These are phyloP conservation scores for Metschnikowia lachancei DNA, from an alignment of 805 yeast genomes.

Conservation along the genomic window DNA sequence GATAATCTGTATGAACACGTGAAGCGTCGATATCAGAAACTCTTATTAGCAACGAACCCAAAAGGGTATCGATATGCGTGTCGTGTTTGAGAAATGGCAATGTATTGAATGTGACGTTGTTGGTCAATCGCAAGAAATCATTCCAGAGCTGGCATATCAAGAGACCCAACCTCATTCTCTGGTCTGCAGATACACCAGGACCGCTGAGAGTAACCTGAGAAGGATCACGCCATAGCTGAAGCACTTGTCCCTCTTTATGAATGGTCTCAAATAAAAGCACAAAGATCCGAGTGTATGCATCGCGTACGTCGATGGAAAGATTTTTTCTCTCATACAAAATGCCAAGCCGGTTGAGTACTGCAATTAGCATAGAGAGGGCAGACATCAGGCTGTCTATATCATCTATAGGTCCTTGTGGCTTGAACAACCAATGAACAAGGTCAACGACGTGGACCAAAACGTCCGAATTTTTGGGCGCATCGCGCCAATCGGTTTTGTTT, in stretches of 20 bases:
- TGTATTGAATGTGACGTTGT: conserved; percentile 27
- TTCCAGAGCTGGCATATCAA: conserved; percentile 36
- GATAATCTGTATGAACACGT: conserved; percentile 25
- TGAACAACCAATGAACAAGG: conserved; percentile 2
- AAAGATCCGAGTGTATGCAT: conserved; percentile 22
- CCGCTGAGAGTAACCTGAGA: conserved; percentile 22
- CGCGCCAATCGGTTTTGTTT: background rate
- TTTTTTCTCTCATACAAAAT: conserved; percentile 21
- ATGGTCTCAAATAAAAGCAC: conserved; percentile 21
- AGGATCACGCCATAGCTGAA: conserved; percentile 39
- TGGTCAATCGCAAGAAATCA: conserved; percentile 33
- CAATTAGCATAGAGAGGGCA: conserved; percentile 13
- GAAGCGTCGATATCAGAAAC: conserved; percentile 25
- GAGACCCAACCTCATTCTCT: conserved; percentile 24
- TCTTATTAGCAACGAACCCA: conserved; percentile 20
- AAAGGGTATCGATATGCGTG: conserved; percentile 20
- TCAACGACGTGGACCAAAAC: conserved; percentile 3
- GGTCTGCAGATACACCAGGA: conserved; percentile 16
- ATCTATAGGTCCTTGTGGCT: background rate
- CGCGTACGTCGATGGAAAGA: conserved; percentile 16
- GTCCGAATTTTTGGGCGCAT: background rate
- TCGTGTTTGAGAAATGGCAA: conserved; percentile 25
- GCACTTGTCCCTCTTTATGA: conserved; percentile 11
- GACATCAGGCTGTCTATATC: conserved; percentile 15
- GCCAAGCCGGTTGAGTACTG: conserved; percentile 25